Evolutionary conservation across 2,329 filamentous ascomycete species (phyloP), one percentile per base, ranked within the genome.

Genomic region (Paecilomyces fulvus): DNA sequence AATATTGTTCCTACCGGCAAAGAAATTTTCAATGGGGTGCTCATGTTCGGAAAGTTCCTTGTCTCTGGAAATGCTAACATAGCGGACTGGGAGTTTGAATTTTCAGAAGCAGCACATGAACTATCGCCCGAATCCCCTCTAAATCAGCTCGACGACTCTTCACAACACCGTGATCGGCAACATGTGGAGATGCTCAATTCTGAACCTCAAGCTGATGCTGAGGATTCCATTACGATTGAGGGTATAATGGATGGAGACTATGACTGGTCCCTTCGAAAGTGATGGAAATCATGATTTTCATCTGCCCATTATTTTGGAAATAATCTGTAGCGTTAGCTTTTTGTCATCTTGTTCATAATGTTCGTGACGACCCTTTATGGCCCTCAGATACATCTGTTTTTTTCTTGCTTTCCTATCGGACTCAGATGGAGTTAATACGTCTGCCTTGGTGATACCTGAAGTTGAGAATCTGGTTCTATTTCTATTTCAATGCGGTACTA

Each of bases 1-100:
- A 83, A 95, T 58, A 97, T 97, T 58, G 78, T 95, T 2, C 91
- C 92, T 0, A 94, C 90, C 0, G 92, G 94, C 8, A 86, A 92
- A 71, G 94, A 99, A 72, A 82, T 92, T 46, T 85, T 92, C 62
- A 87, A 88, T 62, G 90, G 91, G 0, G 79, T 96, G 60, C 82
- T 92, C 67, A 92, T 92, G 64, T 85, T 96, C 65, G 91, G 89
- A 1, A 85, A 88, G 63, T 96, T 90, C 66, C 43, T 56, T 9
- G 17, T 60, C n/a, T 28, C 20, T 10, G 31, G 55, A 21, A 49
- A 49, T 23, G 49, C 52, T 21, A 52, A 30, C 21, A 55, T 37
- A 50, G 17, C 55, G 28, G 56, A 59, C 25, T 57, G 54, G 55
- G 43, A 55, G 52, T 14, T 58, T 25, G 51, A 52, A 25, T 17